Base-by-base conservation (phyloP, 2,329 filamentous ascomycete genomes). In the Elsinoe necatrix region DNA sequence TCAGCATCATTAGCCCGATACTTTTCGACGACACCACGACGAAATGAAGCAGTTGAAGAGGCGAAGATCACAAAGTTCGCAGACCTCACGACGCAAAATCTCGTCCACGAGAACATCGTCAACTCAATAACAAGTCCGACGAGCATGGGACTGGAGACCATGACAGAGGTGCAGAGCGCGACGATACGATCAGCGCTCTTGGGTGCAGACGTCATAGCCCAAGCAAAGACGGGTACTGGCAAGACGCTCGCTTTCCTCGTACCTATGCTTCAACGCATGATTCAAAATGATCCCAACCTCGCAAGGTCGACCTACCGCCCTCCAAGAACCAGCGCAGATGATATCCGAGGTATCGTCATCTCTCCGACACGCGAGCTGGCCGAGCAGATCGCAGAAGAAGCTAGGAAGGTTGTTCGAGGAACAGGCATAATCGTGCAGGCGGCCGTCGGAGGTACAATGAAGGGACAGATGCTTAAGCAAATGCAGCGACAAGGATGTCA, bases 171-270 rank as follows among this genome's bases (percentile, higher is more conserved):
- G 12, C 93, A 98, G 71, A 78, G 82, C 48, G 80, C 85, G 68
- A 95, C 92, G 11, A 90, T 98, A 67, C 82, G 82, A 59, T 80
- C 88, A 57, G 88, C 87, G 3, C 75, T 97, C 41, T 82, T 83
- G 62, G 91, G 93, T 20, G 81, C 78, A 59, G 92, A 96, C 71
- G 78, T 95, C 87, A 72, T 97, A 63, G 93, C 92, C 47, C 93
- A 97, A 75, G 93, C 93, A 59, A 95, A 89, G 74, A 98, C 93
- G 7, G 93, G 93, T 68, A 97, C 93, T 3, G 93, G 93, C 68
- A 98, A 98, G 75, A 98, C 93, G 0, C 75, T 97, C 57, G 93
- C 89, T 34, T 98, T 97, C 76, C 78, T 98, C 21, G 73, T 97
- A 5, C 93, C 93, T 52, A 77, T 90, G 6, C 74, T 97, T 54